Evolutionary conservation across 768 basidiomycete species (phyloP).

Genomic region (Infundibulicybe gibba): DNA sequence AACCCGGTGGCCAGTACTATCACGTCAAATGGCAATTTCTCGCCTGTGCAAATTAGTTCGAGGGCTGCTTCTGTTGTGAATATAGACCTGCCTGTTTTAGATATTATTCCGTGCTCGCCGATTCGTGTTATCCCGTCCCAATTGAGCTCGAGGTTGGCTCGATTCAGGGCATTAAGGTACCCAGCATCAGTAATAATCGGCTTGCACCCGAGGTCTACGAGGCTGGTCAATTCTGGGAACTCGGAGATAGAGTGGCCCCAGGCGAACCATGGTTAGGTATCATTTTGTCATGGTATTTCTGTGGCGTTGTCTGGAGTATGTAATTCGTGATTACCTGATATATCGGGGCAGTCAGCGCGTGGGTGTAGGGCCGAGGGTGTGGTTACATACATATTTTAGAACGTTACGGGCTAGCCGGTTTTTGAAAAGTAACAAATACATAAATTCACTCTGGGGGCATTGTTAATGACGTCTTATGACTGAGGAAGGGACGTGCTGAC

Average conservation of each 20-base stretch:
- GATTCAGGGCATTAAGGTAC: conserved; percentile 40
- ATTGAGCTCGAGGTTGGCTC: conserved; percentile 40
- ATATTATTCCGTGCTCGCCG: conserved; percentile 37
- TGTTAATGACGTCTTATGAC: neutral
- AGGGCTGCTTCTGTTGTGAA: neutral
- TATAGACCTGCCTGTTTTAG: conserved; percentile 27
- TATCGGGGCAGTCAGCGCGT: neutral
- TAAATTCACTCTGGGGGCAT: neutral
- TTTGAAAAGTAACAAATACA: neutral
- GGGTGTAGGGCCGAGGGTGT: neutral
- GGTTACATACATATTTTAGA: conserved; percentile 2
- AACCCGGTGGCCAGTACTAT: conserved; percentile 39
- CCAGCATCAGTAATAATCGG: conserved; percentile 47
- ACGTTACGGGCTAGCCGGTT: neutral
- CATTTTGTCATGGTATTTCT: conserved; percentile 38
- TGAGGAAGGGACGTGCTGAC: neutral
- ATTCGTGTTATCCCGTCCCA: conserved; percentile 37
- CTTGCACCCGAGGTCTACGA: conserved; percentile 47
- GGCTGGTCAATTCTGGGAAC: neutral
- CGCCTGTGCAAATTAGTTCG: conserved; percentile 18
- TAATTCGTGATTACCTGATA: conserved; percentile 22
- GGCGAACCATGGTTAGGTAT: conserved; percentile 46
- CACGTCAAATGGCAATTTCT: conserved; percentile 29
- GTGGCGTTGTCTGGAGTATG: conserved; percentile 37
- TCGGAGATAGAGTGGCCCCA: neutral